Evolutionary conservation across 306 rosid species (phyloP).

Genomic region (Erythrophleum fordii): DNA sequence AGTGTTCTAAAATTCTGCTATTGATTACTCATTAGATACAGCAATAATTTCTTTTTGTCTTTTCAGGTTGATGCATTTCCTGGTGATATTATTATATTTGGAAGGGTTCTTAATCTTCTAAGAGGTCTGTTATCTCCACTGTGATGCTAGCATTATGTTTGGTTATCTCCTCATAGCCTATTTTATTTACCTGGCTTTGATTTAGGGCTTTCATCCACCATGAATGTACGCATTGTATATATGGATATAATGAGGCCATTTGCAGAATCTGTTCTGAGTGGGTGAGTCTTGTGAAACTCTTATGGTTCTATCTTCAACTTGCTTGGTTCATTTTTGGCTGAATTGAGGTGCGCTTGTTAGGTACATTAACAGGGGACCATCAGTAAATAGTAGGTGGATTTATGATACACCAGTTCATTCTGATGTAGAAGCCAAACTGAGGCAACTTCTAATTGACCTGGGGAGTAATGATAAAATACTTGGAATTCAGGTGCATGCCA

Average conservation of each 20-base stretch:
- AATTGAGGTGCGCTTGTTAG: constrained; percentile 51
- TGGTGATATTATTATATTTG: constrained; percentile 95
- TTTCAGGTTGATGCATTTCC: constrained; percentile 97
- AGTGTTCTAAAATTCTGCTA: constrained; percentile 36
- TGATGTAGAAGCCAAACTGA: constrained; percentile 83
- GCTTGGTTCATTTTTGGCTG: constrained; percentile 49
- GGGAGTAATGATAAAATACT: constrained; percentile 83
- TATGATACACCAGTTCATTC: constrained; percentile 79
- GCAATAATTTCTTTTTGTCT: constrained; percentile 1
- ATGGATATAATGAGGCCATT: constrained; percentile 97
- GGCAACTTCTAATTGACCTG: constrained; percentile 75
- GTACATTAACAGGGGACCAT: constrained; percentile 71
- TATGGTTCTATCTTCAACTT: constrained; percentile 10
- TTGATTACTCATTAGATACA: constrained; percentile 21
- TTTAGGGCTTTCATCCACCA: constrained; percentile 85
- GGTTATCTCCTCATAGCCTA: constrained; percentile 31
- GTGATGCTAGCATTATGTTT: constrained; percentile 25
- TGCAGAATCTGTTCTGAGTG: constrained; percentile 87
- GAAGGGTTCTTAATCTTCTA: constrained; percentile 94
- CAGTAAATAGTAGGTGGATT: constrained; percentile 80
- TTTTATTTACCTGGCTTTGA: constrained; percentile 42
- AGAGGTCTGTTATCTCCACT: constrained; percentile 67
- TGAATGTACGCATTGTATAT: constrained; percentile 82
- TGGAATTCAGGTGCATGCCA: constrained; percentile 81
- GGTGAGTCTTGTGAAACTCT: constrained; percentile 59